Conservation (phyloP, 2,329 filamentous ascomycete genomes). For the Aspergillus neotritici region DNA sequence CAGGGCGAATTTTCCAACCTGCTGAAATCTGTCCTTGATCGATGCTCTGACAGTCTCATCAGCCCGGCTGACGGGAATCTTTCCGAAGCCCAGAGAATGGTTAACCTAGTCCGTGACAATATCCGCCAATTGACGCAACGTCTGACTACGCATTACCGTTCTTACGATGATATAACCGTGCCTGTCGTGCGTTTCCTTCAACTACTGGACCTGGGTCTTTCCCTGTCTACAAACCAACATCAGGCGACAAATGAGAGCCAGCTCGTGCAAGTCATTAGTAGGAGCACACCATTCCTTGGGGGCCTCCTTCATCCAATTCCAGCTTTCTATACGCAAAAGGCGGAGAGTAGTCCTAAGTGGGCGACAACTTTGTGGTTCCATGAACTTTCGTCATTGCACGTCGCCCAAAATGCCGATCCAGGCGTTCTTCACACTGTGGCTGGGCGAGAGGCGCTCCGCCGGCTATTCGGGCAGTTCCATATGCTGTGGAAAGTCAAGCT, state of each 20-base stretch:
- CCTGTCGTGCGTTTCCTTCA: conserved; percentile 74
- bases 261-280: conserved; percentile 27
- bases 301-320: conserved; percentile 20
- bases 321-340: conserved; percentile 1
- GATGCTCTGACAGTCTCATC: conserved; percentile 29
- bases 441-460: conserved; percentile 54
- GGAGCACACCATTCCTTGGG: conserved; percentile 38
- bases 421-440: conserved; percentile 34
- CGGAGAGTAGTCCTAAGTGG: conserved; percentile 17
- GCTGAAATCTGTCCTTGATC: conserved; percentile 56
- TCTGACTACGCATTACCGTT: conserved; percentile 63
- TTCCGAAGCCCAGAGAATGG: conserved; percentile 25
- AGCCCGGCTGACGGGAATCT: conserved; percentile 10
- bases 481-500: conserved; percentile 74
- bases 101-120: conserved; percentile 47
- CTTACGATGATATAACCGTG: conserved; percentile 78
- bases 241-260: conserved; percentile 12
- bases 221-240: conserved; percentile 44
- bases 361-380: conserved; percentile 34
- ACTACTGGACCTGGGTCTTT: conserved; percentile 70
- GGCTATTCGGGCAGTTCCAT: conserved; percentile 67
- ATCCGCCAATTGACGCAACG: conserved; percentile 65
- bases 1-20: conserved; percentile 80
- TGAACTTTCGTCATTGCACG: conserved; percentile 31
- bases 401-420: conserved; percentile 30